phyloP scores from a whole-genome alignment of 768 basidiomycete genomes.

The Albatrellus ellisii region DNA sequence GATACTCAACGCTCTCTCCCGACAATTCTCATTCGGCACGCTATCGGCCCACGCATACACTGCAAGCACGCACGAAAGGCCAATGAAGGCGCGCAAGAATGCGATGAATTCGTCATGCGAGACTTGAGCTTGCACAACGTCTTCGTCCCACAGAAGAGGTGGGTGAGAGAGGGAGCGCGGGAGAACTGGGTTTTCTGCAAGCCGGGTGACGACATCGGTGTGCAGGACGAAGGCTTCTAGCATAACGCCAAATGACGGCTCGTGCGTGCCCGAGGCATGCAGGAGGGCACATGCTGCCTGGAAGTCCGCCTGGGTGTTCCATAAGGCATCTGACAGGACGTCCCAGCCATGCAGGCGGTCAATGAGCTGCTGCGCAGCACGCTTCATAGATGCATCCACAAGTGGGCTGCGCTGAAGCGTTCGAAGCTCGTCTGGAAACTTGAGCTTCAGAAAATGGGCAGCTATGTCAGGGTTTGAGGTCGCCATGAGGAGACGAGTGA shows the following conservation, averaged over 20 bases:
- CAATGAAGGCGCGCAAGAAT: slow-evolving; percentile 54
- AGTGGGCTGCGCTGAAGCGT: slow-evolving; percentile 26
- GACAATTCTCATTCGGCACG: slow-evolving; percentile 47
- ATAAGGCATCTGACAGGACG: slow-evolving; percentile 46
- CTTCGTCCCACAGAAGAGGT: slow-evolving; percentile 28
- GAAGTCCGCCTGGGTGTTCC: slow-evolving; percentile 40
- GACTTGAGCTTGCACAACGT: slow-evolving; percentile 14
- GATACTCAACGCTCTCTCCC: slow-evolving; percentile 50
- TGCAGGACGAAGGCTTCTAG: slow-evolving; percentile 56
- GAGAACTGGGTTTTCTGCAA: slow-evolving; percentile 28
- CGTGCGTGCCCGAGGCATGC: slow-evolving; percentile 48
- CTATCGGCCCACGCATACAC: slow-evolving; percentile 77
- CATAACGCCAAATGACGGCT: slow-evolving; percentile 62
- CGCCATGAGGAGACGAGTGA: slow-evolving; percentile 49
- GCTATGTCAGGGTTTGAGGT: slow-evolving; percentile 54
- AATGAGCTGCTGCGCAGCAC: slow-evolving; percentile 33
- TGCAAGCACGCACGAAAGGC: slow-evolving; percentile 51
- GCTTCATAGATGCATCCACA: slow-evolving; percentile 27
- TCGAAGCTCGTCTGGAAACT: slow-evolving; percentile 29
- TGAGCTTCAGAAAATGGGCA: slow-evolving; percentile 29
- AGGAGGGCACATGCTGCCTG: slow-evolving; percentile 34
- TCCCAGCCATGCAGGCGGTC: slow-evolving; percentile 45
- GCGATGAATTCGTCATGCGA: slow-evolving; percentile 48
- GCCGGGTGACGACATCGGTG: slow-evolving; percentile 32
- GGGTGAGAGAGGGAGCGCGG: slow-evolving; percentile 18